Percentiles rank a stretch among this genome's conserved stretches.
These are phyloP conservation scores for Sporothrix dimorphospora DNA, from an alignment of 2,329 filamentous ascomycete genomes.

Conservation along the genomic window DNA sequence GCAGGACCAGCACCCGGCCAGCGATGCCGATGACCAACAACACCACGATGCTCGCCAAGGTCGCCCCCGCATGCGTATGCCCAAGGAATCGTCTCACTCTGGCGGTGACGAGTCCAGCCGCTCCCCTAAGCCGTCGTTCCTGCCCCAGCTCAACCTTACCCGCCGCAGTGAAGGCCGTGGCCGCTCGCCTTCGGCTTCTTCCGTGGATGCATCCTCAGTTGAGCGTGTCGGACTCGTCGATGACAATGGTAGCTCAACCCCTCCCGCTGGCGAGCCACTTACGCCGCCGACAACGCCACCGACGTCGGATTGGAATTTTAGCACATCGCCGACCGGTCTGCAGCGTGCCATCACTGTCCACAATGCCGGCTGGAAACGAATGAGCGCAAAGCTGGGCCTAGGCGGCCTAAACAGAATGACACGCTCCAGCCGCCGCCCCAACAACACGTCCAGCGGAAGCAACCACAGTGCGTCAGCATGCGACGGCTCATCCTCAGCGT, in stretches of 20 bases:
- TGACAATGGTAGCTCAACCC: conserved; percentile 65
- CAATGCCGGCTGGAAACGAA: conserved; percentile 66
- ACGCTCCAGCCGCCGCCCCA: conserved; percentile 50
- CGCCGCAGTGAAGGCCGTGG: conserved; percentile 43
- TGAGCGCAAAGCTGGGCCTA: conserved; percentile 61
- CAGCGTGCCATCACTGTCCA: conserved; percentile 59
- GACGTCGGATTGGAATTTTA: conserved; percentile 59
- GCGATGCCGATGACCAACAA: conserved; percentile 11
- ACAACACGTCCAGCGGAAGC: conserved; percentile 45
- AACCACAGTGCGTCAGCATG: conserved; percentile 46
- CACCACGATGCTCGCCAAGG: conserved; percentile 39
- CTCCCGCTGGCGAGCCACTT: conserved; percentile 63
- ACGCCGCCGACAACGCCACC: conserved; percentile 76
- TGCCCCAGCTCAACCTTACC: conserved; percentile 48
- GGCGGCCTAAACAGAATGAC: conserved; percentile 54
- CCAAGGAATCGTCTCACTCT: conserved; percentile 39
- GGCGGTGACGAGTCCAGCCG: conserved; percentile 45
- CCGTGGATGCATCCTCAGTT: conserved; percentile 48
- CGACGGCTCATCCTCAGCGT: conserved; percentile 2
- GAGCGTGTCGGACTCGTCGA: conserved; percentile 62
- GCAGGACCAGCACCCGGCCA: conserved; percentile 33
- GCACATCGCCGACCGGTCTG: conserved; percentile 55
- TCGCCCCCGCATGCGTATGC: conserved; percentile 46
- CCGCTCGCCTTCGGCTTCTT: conserved; percentile 49
- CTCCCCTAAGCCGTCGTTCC: conserved; percentile 50